phyloP scores from a whole-genome alignment of 2,329 filamentous ascomycete genomes.

The Myriosclerotinia curreyana region DNA sequence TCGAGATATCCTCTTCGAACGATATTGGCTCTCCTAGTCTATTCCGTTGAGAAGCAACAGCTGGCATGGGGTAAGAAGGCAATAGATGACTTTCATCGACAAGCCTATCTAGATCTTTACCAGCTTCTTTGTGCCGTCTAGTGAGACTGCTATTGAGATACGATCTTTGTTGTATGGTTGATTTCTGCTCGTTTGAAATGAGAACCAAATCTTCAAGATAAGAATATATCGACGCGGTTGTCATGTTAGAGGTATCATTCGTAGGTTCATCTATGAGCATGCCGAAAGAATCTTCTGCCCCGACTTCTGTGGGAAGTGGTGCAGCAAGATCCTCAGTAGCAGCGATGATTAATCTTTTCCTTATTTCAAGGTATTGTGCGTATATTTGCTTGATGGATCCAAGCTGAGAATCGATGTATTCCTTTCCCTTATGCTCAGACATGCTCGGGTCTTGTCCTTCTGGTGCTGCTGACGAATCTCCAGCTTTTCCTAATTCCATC shows the following conservation, averaged over 20 bases:
- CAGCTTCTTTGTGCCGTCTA: slow-evolving; percentile 51
- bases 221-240: slow-evolving; percentile 46
- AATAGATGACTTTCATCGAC: slow-evolving; percentile 62
- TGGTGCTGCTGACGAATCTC: slow-evolving; percentile 39
- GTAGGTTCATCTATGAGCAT: neutral
- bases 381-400: slow-evolving; percentile 52
- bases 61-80: slow-evolving; percentile 48
- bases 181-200: slow-evolving; percentile 55
- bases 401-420: slow-evolving; percentile 30
- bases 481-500: slow-evolving; percentile 54
- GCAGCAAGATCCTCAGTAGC: slow-evolving; percentile 22
- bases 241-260: slow-evolving; percentile 16
- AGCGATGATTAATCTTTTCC: slow-evolving; percentile 47
- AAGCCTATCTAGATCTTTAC: slow-evolving; percentile 52
- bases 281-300: slow-evolving; percentile 3
- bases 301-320: slow-evolving; percentile 11
- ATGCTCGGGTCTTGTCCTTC: slow-evolving; percentile 25
- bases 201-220: slow-evolving; percentile 54
- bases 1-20: slow-evolving; percentile 46
- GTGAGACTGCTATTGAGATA: slow-evolving; percentile 51
- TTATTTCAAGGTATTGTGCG: slow-evolving; percentile 49
- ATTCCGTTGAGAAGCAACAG: slow-evolving; percentile 29
- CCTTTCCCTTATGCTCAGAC: slow-evolving; percentile 27
- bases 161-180: slow-evolving; percentile 55
- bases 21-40: slow-evolving; percentile 41